Percentiles rank a stretch among this genome's conserved stretches.
phyloP scores from a whole-genome alignment of 2,329 filamentous ascomycete genomes.

The Aspergillus jensenii region DNA sequence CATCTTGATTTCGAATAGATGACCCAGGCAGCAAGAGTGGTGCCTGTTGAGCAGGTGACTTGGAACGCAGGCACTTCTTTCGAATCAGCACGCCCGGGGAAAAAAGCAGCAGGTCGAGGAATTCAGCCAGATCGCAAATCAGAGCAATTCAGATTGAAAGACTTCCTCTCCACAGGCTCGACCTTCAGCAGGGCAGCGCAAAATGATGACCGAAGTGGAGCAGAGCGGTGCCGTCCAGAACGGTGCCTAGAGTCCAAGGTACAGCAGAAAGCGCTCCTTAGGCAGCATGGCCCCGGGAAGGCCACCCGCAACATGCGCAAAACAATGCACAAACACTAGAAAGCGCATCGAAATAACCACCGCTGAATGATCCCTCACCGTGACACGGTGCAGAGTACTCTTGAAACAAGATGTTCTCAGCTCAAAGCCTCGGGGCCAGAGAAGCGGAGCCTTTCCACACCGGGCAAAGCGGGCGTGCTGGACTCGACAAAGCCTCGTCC shows the following conservation, averaged over 20 bases:
- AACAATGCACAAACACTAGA: neutral
- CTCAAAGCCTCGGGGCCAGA: neutral
- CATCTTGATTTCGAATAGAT: neutral
- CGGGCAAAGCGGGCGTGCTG: slow-evolving; percentile 1
- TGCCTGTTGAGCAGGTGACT: slow-evolving; percentile 3
- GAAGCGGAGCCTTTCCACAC: neutral
- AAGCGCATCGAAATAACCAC: neutral
- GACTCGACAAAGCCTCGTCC: neutral
- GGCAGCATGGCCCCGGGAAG: neutral
- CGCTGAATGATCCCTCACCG: neutral
- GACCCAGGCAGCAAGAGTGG: slow-evolving; percentile 3
- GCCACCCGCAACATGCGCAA: neutral
- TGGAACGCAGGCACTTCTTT: neutral
- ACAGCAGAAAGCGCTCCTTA: neutral
- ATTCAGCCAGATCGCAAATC: neutral
- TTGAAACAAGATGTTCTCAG: neutral
- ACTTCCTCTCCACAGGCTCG: neutral
- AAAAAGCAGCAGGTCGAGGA: neutral
- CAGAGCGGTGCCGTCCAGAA: neutral
- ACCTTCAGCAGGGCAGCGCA: neutral
- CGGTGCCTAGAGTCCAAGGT: neutral
- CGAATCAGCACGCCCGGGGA: neutral
- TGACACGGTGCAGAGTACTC: neutral
- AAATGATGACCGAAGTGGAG: neutral
- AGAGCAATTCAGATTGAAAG: neutral